Percentiles rank a stretch among this genome's conserved stretches.
Evolutionary conservation across 495 filamentous ascomycete genomes (phyloP).

Genomic region (Xylaria curta): DNA sequence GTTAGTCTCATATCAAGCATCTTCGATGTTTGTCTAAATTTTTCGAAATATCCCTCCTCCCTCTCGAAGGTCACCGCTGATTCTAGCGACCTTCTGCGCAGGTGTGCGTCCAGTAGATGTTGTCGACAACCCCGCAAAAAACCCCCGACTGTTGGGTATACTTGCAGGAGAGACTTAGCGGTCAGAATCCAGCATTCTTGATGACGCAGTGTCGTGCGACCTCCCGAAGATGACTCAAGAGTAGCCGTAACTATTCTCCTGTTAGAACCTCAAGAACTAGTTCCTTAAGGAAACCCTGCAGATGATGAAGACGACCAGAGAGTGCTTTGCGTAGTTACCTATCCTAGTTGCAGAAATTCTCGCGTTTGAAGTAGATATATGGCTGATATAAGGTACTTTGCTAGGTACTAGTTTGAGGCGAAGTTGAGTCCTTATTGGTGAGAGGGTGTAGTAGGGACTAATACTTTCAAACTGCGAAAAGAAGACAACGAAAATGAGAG

Average conservation of each 20-base stretch:
- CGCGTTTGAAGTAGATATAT: constrained; percentile 21
- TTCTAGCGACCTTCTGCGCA: constrained; percentile 33
- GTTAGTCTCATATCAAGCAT: constrained; percentile 38
- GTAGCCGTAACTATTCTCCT: constrained; percentile 32
- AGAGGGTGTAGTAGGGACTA: constrained; percentile 9
- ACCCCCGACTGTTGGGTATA: constrained; percentile 36
- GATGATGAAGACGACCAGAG: constrained; percentile 16
- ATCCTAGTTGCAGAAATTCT: not conserved
- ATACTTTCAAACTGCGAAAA: not conserved
- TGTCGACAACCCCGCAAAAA: constrained; percentile 36
- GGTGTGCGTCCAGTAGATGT: constrained; percentile 31
- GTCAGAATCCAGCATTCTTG: constrained; percentile 41
- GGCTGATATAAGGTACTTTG: constrained; percentile 13
- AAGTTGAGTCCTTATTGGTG: not conserved
- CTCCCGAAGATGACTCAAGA: constrained; percentile 43
- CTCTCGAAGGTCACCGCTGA: constrained; percentile 37
- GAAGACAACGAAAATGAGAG: not conserved
- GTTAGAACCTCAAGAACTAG: constrained; percentile 21
- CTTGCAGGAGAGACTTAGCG: constrained; percentile 42
- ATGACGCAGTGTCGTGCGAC: constrained; percentile 43
- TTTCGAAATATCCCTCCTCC: constrained; percentile 22
- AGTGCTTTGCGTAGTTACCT: constrained; percentile 14
- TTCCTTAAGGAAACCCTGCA: constrained; percentile 6
- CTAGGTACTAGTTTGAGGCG: constrained; percentile 2
- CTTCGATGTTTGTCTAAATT: constrained; percentile 36